Evolutionary conservation across 768 basidiomycete species (phyloP).

Genomic region (Lactarius deliciosus): DNA sequence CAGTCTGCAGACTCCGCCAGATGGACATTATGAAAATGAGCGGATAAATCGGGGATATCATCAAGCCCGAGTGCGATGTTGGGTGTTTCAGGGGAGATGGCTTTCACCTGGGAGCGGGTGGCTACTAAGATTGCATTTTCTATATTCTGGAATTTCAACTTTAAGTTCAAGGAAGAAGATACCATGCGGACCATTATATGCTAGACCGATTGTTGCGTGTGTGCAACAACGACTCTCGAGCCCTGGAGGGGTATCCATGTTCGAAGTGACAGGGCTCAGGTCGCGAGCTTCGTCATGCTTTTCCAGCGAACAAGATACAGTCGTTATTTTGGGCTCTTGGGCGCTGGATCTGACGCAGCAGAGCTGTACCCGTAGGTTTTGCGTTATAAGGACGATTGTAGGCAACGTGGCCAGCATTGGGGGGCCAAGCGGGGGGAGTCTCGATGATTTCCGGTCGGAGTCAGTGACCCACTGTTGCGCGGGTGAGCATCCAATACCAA

Average conservation of each 20-base stretch:
- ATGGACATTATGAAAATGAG: constrained; percentile 18
- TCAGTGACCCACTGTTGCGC: constrained; percentile 22
- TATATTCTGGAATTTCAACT: constrained; percentile 9
- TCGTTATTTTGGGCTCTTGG: constrained; percentile 14
- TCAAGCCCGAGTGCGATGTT: constrained; percentile 18
- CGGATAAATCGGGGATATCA: constrained; percentile 15
- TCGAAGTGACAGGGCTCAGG: neutral
- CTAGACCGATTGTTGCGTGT: constrained; percentile 28
- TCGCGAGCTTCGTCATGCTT: constrained; percentile 24
- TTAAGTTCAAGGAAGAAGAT: neutral
- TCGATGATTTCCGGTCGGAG: constrained; percentile 12
- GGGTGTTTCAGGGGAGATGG: constrained; percentile 12
- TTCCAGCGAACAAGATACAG: constrained; percentile 26
- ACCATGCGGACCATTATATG: constrained; percentile 23
- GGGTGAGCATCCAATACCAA: neutral
- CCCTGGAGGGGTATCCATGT: constrained; percentile 2
- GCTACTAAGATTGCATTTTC: constrained; percentile 28
- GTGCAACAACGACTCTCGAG: constrained; percentile 21
- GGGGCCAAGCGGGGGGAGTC: constrained; percentile 29
- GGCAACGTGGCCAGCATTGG: constrained; percentile 19
- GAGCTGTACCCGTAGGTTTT: constrained; percentile 25
- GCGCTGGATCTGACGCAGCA: constrained; percentile 5
- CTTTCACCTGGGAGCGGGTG: constrained; percentile 25
- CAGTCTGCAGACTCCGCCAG: constrained; percentile 23
- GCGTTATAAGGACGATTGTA: constrained; percentile 24